Base-by-base conservation (phyloP, 257 asterid species). In the Rubia yunnanensis region DNA sequence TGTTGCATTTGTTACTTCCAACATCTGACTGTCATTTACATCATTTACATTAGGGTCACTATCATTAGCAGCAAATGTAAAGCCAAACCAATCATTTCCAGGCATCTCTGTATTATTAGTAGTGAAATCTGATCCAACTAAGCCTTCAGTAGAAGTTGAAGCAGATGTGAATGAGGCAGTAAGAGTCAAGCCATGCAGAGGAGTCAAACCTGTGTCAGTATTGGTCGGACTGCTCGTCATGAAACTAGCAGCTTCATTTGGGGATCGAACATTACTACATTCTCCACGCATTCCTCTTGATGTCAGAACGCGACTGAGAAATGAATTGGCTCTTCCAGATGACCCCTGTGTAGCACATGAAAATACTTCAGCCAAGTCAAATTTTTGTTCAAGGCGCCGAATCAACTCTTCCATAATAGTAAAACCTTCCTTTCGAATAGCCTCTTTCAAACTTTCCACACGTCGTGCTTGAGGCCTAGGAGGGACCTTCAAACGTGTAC, bases 1-100 rank as follows among this genome's bases (percentile, higher is more conserved):
- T 72, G 88, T 88, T 22, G 81, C 95, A 54, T 95, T 96, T 39
- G 99, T 96, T 61, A 90, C 86, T 73, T 97, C 91, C 5, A 95
- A 90, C 5, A 88, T 75, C 1, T 96, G 86, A 70, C 86, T 91
- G 75, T 96, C 76, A 63, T 94, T 96, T 44, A 44, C 17, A 4
- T 17, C 52, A 44, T 44, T 44, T 44, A 44, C 17, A 15, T 7
- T 1, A 15, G 52, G 52, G 4, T 44, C 52, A 44, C 17, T 15
- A 44, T 44, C 52, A 44, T 44, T 44, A 44, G 22, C 52, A 15
- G 52, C 5, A 44, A 44, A 44, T 44, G 20, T 6, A 17, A 44
- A 13, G 44, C 44, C 44, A 10, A 36, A 36, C 44, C 44, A 44
- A 35, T 86, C 96, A 13, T 79, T 81, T 0, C 76, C 80, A n/a